A percentile compares a stretch with the other conserved stretches of the same genome.
phyloP scores from a whole-genome alignment of 495 filamentous ascomycete genomes.

The Neurospora hispaniola region DNA sequence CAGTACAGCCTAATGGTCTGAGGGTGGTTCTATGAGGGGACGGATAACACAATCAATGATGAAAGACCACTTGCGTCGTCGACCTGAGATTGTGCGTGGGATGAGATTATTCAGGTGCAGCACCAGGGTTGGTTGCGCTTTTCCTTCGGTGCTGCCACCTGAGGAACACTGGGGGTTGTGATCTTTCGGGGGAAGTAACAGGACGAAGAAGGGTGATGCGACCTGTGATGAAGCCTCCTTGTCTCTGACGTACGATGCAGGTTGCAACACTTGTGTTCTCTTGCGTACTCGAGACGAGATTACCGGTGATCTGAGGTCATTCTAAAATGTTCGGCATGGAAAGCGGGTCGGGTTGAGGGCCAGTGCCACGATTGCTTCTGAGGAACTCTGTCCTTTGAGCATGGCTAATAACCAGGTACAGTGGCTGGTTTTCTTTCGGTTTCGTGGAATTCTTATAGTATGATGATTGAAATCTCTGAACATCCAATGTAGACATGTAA shows the following conservation, averaged over 20 bases:
- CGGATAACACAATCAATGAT: not conserved
- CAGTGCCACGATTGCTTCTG: not conserved
- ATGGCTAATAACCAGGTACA: not conserved
- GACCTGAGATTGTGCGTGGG: not conserved
- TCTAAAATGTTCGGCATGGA: not conserved
- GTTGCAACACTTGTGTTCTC: not conserved
- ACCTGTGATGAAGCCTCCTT: not conserved
- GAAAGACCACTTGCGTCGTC: not conserved
- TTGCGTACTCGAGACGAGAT: not conserved
- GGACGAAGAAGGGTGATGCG: not conserved
- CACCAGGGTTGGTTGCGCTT: not conserved
- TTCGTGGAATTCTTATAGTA: not conserved
- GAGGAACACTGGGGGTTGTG: not conserved
- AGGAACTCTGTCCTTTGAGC: not conserved
- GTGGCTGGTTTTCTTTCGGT: not conserved
- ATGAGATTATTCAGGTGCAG: not conserved
- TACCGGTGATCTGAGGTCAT: not conserved
- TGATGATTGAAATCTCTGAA: not conserved
- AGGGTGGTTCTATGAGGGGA: not conserved
- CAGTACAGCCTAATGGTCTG: not conserved
- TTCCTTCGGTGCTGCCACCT: not conserved
- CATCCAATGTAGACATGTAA: not conserved
- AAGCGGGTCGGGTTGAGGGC: not conserved
- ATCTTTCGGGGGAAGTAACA: not conserved
- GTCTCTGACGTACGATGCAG: not conserved